phyloP scores from a whole-genome alignment of 1,284 basidiomycete species.

The Hymenochaete sp. region DNA sequence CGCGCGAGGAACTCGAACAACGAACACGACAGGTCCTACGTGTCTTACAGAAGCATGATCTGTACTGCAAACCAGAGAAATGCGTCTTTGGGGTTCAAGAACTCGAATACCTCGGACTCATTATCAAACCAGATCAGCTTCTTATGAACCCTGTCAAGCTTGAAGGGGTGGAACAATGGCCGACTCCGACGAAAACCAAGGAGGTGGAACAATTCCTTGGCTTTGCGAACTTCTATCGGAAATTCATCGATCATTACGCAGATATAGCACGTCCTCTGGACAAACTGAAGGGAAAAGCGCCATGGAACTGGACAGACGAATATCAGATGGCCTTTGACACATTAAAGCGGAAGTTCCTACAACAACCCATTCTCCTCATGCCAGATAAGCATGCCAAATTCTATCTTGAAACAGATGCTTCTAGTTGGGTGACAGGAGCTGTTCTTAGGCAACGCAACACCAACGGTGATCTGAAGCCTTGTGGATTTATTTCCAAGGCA shows the following conservation, averaged over 20 bases:
- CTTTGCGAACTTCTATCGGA: constrained; percentile 22
- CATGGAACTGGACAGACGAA: background rate
- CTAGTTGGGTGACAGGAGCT: background rate
- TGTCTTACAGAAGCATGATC: constrained; percentile 19
- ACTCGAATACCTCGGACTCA: constrained; percentile 16
- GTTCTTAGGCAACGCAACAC: background rate
- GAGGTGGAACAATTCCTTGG: constrained; percentile 20
- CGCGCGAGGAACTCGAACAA: constrained; percentile 11
- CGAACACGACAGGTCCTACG: constrained; percentile 24
- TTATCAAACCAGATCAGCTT: constrained; percentile 13
- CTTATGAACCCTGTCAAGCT: constrained; percentile 22
- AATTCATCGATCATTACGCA: constrained; percentile 19
- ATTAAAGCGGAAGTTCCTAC: no score
- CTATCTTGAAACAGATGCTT: background rate
- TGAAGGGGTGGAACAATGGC: constrained; percentile 21
- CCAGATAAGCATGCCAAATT: no score
- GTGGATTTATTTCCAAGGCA: no score
- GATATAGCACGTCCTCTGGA: constrained; percentile 1
- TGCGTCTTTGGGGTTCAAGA: constrained; percentile 23
- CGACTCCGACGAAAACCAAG: constrained; percentile 16
- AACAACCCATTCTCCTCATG: no score
- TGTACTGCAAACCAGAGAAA: constrained; percentile 25
- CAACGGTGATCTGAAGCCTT: no score
- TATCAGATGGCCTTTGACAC: no score
- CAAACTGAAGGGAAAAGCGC: background rate